Percentiles rank a stretch among this genome's conserved stretches.
phyloP scores from a whole-genome alignment of 2,329 filamentous ascomycete species.

The Aureobasidium sp. region DNA sequence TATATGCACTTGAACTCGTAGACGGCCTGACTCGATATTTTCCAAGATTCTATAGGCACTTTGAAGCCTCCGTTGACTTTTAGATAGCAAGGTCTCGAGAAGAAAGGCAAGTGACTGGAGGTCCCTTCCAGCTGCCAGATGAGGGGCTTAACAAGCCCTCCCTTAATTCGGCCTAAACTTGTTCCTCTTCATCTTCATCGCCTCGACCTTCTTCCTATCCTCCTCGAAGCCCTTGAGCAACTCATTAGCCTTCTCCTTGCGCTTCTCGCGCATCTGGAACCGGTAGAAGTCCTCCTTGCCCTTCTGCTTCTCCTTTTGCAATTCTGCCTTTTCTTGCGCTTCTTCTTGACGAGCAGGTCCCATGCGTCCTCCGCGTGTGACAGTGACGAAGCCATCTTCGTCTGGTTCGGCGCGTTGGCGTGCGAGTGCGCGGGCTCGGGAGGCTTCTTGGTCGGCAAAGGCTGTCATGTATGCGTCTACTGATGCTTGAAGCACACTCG shows the following conservation, averaged over 20 bases:
- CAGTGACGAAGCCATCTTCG: conserved; percentile 91
- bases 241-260: conserved; percentile 64
- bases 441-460: conserved; percentile 62
- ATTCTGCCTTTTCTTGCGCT: conserved; percentile 52
- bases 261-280: conserved; percentile 72
- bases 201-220: conserved; percentile 62
- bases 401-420: conserved; percentile 70
- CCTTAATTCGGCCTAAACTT: conserved; percentile 44
- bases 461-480: conserved; percentile 80
- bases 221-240: conserved; percentile 67
- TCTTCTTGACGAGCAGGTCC: conserved; percentile 69
- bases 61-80: too few species aligned
- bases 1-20: too few species aligned
- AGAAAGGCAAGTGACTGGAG: too few species aligned
- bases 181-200: conserved; percentile 59
- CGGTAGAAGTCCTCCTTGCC: conserved; percentile 69
- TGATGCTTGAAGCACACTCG: conserved; percentile 55
- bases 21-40: too few species aligned
- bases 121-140: too few species aligned
- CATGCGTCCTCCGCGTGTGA: conserved; percentile 65
- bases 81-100: too few species aligned
- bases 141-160: too few species aligned
- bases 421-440: conserved; percentile 53
- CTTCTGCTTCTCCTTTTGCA: conserved; percentile 54
- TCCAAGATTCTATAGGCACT: too few species aligned